Conservation (phyloP, 2,329 filamentous ascomycete genomes). For the Xylaria sp. region DNA sequence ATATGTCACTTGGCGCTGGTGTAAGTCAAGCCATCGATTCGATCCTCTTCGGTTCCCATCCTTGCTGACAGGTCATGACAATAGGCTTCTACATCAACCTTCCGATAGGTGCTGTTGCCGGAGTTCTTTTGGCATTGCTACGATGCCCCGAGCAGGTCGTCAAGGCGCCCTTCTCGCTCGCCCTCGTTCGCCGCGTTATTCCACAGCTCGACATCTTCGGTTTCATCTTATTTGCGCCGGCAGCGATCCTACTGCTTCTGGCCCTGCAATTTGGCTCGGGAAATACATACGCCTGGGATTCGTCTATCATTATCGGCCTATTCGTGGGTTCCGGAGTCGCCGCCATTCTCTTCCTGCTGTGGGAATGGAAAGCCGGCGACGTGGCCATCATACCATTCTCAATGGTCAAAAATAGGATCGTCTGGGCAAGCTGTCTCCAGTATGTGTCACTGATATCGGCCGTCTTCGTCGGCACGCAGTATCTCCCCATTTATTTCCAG, state of each 20-base stretch:
- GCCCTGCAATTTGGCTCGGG: constrained; percentile 59
- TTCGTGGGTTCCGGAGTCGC: constrained; percentile 52
- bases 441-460: constrained; percentile 56
- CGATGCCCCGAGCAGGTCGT: constrained; percentile 52
- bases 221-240: constrained; percentile 56
- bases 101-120: constrained; percentile 54
- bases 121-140: constrained; percentile 48
- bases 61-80: constrained; percentile 47
- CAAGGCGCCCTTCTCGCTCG: constrained; percentile 46
- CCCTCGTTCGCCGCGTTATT: constrained; percentile 45
- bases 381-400: constrained; percentile 61
- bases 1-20: constrained; percentile 40
- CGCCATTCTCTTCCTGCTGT: constrained; percentile 52
- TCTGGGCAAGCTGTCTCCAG: constrained; percentile 56
- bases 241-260: constrained; percentile 56
- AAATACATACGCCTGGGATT: constrained; percentile 53
- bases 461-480: constrained; percentile 53
- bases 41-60: background rate
- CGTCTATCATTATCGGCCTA: constrained; percentile 53
- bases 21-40: constrained; percentile 24
- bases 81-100: constrained; percentile 56
- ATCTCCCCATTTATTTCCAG: constrained; percentile 50
- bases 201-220: constrained; percentile 55
- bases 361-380: constrained; percentile 57
- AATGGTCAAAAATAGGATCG: constrained; percentile 55